Evolutionary conservation across 73 alveolate species (phyloP).

Genomic region (Tetrahymena malaccensis): DNA sequence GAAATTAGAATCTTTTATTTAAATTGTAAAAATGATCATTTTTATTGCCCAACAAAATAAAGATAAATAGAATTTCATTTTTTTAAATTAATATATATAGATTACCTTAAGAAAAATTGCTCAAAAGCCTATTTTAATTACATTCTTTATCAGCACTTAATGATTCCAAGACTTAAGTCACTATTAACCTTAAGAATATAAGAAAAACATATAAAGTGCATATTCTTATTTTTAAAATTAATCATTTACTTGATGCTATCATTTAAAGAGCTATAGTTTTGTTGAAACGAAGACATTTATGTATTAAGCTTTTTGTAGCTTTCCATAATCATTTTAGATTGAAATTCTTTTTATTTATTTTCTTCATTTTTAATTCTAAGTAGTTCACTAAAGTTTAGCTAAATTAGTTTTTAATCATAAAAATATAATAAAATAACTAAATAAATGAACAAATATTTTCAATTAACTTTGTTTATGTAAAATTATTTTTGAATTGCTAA

Average conservation of each 20-base stretch:
- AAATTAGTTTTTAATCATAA: too few species aligned
- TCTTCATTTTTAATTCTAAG: neutral
- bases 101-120: neutral
- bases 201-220: neutral
- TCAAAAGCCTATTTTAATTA: neutral
- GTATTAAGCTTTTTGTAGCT: neutral
- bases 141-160: neutral
- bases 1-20: neutral
- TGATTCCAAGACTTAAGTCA: neutral
- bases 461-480: too few species aligned
- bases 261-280: neutral
- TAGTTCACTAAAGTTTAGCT: neutral
- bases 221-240: neutral
- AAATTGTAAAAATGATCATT: too few species aligned
- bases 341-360: neutral
- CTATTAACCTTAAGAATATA: neutral
- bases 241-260: neutral
- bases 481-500: too few species aligned
- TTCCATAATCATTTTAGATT: neutral
- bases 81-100: too few species aligned
- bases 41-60: too few species aligned
- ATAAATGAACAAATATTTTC: neutral
- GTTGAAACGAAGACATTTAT: neutral
- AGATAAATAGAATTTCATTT: too few species aligned
- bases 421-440: neutral